Evolutionary conservation across 371 early-diverging fungal species (phyloP), one percentile per base, ranked within the genome.

Genomic region (Mucor ambiguus): DNA sequence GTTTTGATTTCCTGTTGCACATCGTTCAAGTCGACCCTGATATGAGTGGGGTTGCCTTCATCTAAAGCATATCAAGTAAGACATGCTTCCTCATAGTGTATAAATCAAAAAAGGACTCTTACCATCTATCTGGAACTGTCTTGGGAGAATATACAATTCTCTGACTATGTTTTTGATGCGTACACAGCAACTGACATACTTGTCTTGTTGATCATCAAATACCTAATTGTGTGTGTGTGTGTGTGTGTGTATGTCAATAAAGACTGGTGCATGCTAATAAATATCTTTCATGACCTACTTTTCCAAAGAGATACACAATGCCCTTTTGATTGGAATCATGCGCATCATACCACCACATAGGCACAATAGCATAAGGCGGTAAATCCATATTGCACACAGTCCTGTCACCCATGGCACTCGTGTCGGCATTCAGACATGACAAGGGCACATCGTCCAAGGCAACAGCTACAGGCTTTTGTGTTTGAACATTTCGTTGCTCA

Each of bases 321-420:
- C 96, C 96, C 18, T 76, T 73, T 24, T 72, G 70, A 64, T 83
- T 77, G 32, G 84, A 84, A 68, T 97, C 97, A 67, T 77, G 86
- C 2, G 95, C 96, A 79, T 98, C 98, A 61, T 96, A 82, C 97
- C 97, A 98, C 80, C 87, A 95, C 72, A 98, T 75, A 32, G 75
- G n/a, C 26, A 46, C 18, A 20, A 4, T 8, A 20, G 9, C 26
- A 12, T 26, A 4, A 10, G 26, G 24, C 5, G 49, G 24, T 12
- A 49, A 49, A 49, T 26, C 20, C 20, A 49, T 24, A 2, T 14
- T 49, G 49, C 24, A 11, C 1, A 49, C 12, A 24, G 11, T 49
- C 11, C 49, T 49, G 26, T 3, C 37, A 2, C 37, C 37, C 37
- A 20, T 77, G 55, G 92, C 38, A 6, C 76, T 77, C 18, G 88